Conservation (phyloP, 169 alveolate genomes). For the Cyclospora cayetanensis region DNA sequence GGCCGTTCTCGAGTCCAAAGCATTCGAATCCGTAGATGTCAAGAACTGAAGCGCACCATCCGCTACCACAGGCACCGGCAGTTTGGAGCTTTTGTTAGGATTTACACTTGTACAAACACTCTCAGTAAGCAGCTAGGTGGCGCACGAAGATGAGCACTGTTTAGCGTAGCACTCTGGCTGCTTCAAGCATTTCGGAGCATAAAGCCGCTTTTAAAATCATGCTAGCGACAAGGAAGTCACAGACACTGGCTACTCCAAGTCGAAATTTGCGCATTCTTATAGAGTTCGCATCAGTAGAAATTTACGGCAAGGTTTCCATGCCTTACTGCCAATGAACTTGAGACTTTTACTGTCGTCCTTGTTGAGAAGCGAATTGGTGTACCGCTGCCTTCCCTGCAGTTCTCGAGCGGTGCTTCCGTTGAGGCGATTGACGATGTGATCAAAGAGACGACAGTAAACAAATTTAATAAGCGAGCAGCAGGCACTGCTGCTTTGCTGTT, state of each 20-base stretch:
- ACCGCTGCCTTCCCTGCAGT: background rate
- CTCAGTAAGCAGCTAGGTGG: too few relatives aligned
- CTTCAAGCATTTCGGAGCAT: too few relatives aligned
- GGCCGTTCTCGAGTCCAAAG: slow-evolving; percentile 77
- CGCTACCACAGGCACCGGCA: background rate
- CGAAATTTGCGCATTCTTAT: too few relatives aligned
- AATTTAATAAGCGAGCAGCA: slow-evolving; percentile 30
- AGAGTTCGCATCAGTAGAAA: too few relatives aligned
- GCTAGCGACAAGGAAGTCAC: too few relatives aligned
- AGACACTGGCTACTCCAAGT: too few relatives aligned
- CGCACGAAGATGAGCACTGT: too few relatives aligned
- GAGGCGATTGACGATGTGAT: background rate
- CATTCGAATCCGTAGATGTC: slow-evolving; percentile 65
- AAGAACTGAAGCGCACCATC: background rate
- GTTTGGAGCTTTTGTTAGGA: background rate
- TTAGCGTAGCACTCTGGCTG: too few relatives aligned
- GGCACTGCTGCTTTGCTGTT: slow-evolving; percentile 32
- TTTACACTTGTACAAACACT: background rate
- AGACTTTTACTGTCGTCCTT: background rate
- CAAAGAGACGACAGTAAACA: slow-evolving; percentile 18
- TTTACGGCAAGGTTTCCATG: too few relatives aligned
- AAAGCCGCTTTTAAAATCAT: too few relatives aligned
- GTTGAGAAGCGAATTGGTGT: too few relatives aligned
- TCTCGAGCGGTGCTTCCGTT: slow-evolving; percentile 8
- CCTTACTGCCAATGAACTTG: slow-evolving; percentile 51